phyloP scores from a whole-genome alignment of 2,329 filamentous ascomycete species.

The Amesomyces nigricolor region DNA sequence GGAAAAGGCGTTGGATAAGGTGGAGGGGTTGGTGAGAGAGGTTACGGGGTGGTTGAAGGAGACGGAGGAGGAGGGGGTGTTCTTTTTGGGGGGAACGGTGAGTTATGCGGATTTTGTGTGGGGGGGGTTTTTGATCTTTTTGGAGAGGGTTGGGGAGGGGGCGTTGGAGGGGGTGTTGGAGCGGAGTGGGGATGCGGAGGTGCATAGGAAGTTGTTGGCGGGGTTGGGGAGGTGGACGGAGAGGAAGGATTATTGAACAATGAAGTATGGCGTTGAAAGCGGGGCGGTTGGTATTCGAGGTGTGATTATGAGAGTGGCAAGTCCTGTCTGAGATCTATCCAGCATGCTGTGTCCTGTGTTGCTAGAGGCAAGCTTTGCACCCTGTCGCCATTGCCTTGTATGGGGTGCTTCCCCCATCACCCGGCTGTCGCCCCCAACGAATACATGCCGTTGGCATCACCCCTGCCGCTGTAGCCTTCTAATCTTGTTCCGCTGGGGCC shows the following conservation, averaged over 20 bases:
- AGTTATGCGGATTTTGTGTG: slow-evolving; percentile 54
- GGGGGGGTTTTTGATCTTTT: slow-evolving; percentile 33
- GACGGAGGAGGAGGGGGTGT: slow-evolving; percentile 44
- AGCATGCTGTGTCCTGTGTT: slow-evolving; percentile 1
- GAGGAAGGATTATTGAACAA: slow-evolving; percentile 33
- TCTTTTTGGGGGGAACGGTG: slow-evolving; percentile 51
- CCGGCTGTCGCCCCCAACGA: neutral
- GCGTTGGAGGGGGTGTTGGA: slow-evolving; percentile 34
- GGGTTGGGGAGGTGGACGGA: slow-evolving; percentile 38
- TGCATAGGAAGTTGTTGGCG: slow-evolving; percentile 38
- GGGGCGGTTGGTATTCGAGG: neutral
- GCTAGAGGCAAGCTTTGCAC: neutral
- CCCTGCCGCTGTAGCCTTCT: neutral
- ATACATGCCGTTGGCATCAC: neutral
- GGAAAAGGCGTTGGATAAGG: slow-evolving; percentile 44
- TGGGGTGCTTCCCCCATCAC: neutral
- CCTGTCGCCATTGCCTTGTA: neutral
- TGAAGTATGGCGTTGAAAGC: too few species aligned
- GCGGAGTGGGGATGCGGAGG: slow-evolving; percentile 33
- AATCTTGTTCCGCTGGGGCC: neutral
- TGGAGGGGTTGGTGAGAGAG: slow-evolving; percentile 33
- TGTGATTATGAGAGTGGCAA: neutral
- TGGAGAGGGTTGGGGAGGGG: slow-evolving; percentile 32
- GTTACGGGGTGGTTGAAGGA: slow-evolving; percentile 47
- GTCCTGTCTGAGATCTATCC: slow-evolving; percentile 2